Evolutionary conservation across 352 stramenopile genomes (phyloP).

Genomic region (Thraustochytrium sp.): DNA sequence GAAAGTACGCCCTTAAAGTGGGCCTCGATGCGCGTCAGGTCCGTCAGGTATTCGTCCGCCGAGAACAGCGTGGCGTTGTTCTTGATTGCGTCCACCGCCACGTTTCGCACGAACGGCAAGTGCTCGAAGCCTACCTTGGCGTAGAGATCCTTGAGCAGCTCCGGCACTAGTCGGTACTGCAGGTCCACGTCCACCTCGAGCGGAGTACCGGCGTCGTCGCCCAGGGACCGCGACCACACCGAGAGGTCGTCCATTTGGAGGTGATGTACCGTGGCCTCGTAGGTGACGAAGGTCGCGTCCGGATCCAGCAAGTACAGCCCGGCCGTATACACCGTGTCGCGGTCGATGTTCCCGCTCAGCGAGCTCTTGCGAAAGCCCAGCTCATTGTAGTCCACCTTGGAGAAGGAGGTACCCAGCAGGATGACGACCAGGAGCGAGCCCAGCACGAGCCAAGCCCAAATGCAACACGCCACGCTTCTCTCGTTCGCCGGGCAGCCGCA

Average conservation of each 20-base stretch:
- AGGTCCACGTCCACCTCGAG: neutral
- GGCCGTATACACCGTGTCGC: neutral
- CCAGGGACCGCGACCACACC: neutral
- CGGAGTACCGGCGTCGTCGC: neutral
- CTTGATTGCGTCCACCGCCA: conserved; percentile 7
- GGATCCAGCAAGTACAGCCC: neutral
- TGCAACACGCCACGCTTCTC: neutral
- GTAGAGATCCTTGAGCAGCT: neutral
- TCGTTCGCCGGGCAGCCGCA: neutral
- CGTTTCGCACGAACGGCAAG: neutral
- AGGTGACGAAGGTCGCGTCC: neutral
- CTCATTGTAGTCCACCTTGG: neutral
- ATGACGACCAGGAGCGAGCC: neutral
- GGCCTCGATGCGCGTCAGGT: neutral
- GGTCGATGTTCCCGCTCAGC: neutral
- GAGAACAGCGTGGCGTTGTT: conserved; percentile 8
- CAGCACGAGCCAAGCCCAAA: neutral
- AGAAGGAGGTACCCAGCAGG: neutral
- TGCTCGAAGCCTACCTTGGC: neutral
- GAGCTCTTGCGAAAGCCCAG: neutral
- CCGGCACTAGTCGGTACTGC: neutral
- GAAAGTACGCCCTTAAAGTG: neutral
- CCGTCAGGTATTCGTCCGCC: conserved; percentile 13
- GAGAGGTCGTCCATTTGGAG: neutral
- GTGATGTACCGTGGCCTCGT: neutral